phyloP scores from a whole-genome alignment of 2,329 filamentous ascomycete species.

The Boeremia exigua region DNA sequence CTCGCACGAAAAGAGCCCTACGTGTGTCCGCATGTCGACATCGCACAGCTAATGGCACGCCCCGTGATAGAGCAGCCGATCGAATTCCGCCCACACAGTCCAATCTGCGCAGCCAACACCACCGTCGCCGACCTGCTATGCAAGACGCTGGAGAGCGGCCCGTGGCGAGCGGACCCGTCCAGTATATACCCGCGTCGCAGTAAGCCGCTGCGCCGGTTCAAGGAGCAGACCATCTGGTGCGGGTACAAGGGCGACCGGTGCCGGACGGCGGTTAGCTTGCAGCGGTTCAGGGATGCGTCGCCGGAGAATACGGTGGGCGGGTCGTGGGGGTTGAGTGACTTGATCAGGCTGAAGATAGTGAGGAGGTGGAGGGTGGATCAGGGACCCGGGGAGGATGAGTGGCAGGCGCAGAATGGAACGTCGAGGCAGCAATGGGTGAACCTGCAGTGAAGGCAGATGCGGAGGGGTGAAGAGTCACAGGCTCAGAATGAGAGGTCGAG shows the following conservation, averaged over 20 bases:
- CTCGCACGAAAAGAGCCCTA: background rate
- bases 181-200: background rate
- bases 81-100: background rate
- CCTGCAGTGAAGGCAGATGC: background rate
- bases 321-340: background rate
- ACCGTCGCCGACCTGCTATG: background rate
- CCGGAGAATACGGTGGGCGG: background rate
- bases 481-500: background rate
- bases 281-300: background rate
- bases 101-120: background rate
- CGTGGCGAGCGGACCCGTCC: background rate
- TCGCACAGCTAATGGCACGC: background rate
- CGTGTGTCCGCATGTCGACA: background rate
- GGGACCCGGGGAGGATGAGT: background rate
- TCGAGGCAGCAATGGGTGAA: background rate
- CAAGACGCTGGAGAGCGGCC: background rate
- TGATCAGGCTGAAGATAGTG: background rate
- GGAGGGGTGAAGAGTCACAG: background rate
- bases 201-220: background rate
- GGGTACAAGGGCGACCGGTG: background rate
- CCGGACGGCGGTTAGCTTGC: background rate
- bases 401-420: background rate
- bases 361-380: conserved; percentile 1
- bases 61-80: background rate
- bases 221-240: conserved; percentile 2